Evolutionary conservation across 768 basidiomycete genomes (phyloP), one percentile per base, ranked within the genome.

Genomic region (Podaxis rugospora): DNA sequence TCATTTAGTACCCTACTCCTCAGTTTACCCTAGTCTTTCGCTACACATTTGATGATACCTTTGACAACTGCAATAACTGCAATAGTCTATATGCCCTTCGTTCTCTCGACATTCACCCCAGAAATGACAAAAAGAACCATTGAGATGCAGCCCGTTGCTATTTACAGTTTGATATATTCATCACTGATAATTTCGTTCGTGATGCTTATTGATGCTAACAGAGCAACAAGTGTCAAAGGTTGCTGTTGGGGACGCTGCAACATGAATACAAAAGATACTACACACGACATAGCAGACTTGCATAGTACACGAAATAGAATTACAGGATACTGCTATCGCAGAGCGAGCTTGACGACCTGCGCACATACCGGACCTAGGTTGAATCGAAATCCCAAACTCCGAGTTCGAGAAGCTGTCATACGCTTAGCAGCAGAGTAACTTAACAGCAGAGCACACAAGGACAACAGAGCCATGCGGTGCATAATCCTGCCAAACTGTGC

Each of bases 1-100:
- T 56, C 55, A 56, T 47, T 56, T 6, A 56, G n/a, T 47, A 56
- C 28, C 39, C 21, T 56, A 56, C 55, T 18, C 39, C n/a, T 35
- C 2, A 25, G 23, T 56, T 56, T 56, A 46, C 35, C 40, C 44
- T 56, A 42, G 55, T 56, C 40, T 7, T 46, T 56, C 55, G 32
- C 28, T 56, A 46, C 55, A 56, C 28, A 36, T 5, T 37, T 28
- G 40, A 46, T 56, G 40, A 46, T 56, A 47, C 36, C 44, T 47
- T 56, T n/a, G 32, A 56, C 13, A 28, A 49, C 47, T 23, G 5
- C 47, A 49, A 49, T 49, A 28, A 49, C 47, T 23, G 5, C 47
- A 49, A 49, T 49, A 49, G n/a, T 14, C 7, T 25, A 49, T 49
- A 49, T 27, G 25, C 23, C 25, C 25, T 21, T 42, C 18, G 32